Evolutionary conservation across 2,329 filamentous ascomycete species (phyloP).

Genomic region (Penicillium palitans): DNA sequence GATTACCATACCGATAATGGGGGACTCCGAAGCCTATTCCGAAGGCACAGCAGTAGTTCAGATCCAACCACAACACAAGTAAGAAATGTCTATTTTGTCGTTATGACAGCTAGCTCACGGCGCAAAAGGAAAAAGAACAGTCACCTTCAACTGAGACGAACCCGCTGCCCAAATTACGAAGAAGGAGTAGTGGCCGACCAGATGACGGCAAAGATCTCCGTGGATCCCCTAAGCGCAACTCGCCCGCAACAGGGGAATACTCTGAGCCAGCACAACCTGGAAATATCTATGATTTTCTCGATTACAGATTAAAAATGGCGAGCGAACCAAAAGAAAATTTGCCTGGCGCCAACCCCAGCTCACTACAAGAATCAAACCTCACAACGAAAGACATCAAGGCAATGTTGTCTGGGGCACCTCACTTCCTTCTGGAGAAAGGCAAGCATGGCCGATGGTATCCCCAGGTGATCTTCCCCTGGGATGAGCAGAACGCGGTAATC

Average conservation of each 20-base stretch:
- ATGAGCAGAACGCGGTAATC: conserved; percentile 40
- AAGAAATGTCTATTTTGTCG: background rate
- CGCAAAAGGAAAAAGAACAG: background rate
- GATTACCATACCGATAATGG: conserved; percentile 7
- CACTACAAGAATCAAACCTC: conserved; percentile 13
- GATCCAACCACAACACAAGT: conserved; percentile 3
- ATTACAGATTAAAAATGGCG: conserved; percentile 23
- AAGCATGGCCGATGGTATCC: conserved; percentile 43
- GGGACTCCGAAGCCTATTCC: conserved; percentile 28
- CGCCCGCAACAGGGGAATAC: conserved; percentile 11
- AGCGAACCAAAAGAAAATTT: background rate
- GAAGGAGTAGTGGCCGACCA: background rate
- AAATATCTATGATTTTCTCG: conserved; percentile 31
- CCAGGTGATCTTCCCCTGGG: conserved; percentile 48
- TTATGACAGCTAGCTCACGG: background rate
- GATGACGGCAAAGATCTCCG: conserved; percentile 5
- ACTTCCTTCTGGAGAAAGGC: conserved; percentile 48
- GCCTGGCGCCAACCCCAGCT: background rate
- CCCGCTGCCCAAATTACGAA: background rate
- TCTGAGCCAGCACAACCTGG: conserved; percentile 30
- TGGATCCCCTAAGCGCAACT: conserved; percentile 9
- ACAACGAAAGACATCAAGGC: conserved; percentile 42
- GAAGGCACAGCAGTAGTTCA: conserved; percentile 19
- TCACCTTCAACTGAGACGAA: background rate
- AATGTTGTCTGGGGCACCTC: conserved; percentile 46